Percentiles rank a stretch among this genome's conserved stretches.
Conservation (phyloP, 116 monocot genomes). For the Cymodocea nodosa region DNA sequence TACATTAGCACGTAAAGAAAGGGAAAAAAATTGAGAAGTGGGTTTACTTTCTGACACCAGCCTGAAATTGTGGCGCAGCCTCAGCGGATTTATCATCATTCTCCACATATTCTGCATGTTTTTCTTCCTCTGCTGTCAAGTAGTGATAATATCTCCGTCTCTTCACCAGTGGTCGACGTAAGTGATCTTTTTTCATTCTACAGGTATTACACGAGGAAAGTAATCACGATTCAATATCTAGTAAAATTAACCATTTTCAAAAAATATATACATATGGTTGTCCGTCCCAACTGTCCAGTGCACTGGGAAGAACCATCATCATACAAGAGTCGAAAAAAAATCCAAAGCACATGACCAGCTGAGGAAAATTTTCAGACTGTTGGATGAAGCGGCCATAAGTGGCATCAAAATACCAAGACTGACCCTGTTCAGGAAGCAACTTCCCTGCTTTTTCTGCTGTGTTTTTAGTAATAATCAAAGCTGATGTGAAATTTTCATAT, state of each 20-base stretch:
- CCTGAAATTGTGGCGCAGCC: conserved; percentile 6
- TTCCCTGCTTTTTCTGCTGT: too few relatives aligned
- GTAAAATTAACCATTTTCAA: too few relatives aligned
- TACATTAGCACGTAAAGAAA: neutral
- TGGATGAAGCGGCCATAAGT: conserved; percentile 4
- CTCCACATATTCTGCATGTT: neutral
- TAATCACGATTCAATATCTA: too few relatives aligned
- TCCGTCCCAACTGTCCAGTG: conserved; percentile 1
- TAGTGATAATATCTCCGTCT: neutral
- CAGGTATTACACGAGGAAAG: too few relatives aligned
- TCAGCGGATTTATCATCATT: neutral
- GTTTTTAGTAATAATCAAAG: too few relatives aligned
- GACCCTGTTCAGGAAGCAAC: neutral
- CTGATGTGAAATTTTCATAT: too few relatives aligned
- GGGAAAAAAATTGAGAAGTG: conserved; percentile 1
- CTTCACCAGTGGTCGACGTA: too few relatives aligned
- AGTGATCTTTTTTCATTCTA: too few relatives aligned
- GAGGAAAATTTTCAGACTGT: conserved; percentile 1
- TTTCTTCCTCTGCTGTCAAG: neutral
- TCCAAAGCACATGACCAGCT: neutral
- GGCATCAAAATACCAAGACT: neutral
- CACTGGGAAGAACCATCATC: conserved; percentile 5
- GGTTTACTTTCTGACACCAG: conserved; percentile 11
- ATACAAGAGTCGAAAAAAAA: conserved; percentile 8
- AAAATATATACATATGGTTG: too few relatives aligned